Percentiles rank a stretch among this genome's conserved stretches.
Conservation (phyloP, 2,329 filamentous ascomycete genomes). For the Septoria linicola region DNA sequence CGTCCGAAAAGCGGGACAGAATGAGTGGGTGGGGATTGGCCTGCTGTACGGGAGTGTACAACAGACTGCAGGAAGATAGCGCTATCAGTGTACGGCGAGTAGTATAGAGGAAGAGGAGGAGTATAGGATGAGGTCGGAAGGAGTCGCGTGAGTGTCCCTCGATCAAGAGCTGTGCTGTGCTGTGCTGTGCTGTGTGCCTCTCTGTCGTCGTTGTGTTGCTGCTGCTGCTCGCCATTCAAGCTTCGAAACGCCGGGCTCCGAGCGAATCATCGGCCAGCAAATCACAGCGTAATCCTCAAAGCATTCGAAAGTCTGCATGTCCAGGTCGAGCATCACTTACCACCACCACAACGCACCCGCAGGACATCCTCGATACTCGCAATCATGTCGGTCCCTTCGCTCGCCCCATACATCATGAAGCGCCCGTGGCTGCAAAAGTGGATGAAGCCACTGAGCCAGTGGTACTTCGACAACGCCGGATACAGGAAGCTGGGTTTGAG, state of each 20-base stretch:
- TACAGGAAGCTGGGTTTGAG: constrained; percentile 90
- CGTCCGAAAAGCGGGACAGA: constrained; percentile 7
- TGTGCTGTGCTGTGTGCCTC: neutral
- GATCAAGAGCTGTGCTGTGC: no score
- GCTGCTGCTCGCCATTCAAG: no score
- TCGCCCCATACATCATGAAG: constrained; percentile 74
- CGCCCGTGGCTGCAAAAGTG: constrained; percentile 81
- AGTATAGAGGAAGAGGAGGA: no score
- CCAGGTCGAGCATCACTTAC: constrained; percentile 11
- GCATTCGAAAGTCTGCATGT: constrained; percentile 7
- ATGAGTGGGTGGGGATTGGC: neutral
- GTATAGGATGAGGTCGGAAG: no score
- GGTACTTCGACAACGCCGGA: constrained; percentile 86
- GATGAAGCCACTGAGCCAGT: constrained; percentile 78
- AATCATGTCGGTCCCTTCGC: constrained; percentile 68
- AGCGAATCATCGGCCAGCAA: neutral
- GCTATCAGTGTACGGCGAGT: no score
- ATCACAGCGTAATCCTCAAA: neutral
- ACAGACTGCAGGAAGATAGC: constrained; percentile 5
- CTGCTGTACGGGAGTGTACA: neutral
- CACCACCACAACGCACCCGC: constrained; percentile 25
- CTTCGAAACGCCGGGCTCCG: neutral
- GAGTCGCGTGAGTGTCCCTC: no score
- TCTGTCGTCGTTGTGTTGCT: constrained; percentile 10
- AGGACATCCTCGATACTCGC: constrained; percentile 24